Evolutionary conservation across 768 basidiomycete species (phyloP), one percentile per base, ranked within the genome.

Genomic region (Coprinopsis sp.): DNA sequence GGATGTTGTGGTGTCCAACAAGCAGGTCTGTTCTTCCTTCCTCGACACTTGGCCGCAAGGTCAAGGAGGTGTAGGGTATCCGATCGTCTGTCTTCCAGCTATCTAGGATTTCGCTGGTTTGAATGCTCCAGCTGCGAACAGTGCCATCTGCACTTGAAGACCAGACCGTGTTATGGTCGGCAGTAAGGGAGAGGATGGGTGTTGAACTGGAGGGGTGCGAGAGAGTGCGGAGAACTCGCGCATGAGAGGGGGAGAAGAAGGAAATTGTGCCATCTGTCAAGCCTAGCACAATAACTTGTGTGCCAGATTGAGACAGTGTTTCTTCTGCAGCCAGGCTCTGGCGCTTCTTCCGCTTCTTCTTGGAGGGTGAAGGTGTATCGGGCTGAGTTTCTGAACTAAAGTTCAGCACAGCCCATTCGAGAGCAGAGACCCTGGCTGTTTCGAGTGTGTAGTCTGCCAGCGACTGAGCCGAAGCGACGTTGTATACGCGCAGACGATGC

Each of bases 401-500:
- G 53, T 66, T 60, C 49, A 74, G 55, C 53, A 61, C 57, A 47
- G 65, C 63, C 84, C 84, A 87, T 28, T 66, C 62, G 21, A 83
- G 58, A 45, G 74, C 61, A 30, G 78, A 73, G 33, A 83, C 76
- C 36, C 78, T 73, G 46, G 75, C 75, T 21, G 69, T 68, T 28
- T 82, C 77, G 16, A 83, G 58, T 14, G 72, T 69, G 62, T 81
- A 66, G 60, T 86, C 82, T 3, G 81, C 75, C 18, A 78, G 62
- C 25, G 78, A 72, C 51, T 74, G 72, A 29, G 71, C 74, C n/a
- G 78, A 70, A 6, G 68, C 53, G 7, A 79, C 76, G 58, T 82
- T 74, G 60, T 81, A 83, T 30, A 85, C 69, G 55, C 82, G 80
- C 46, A 85, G 64, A 36, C 82, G 75, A 58, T 86, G 82, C 62